Evolutionary conservation across 2,329 filamentous ascomycete genomes (phyloP).

Genomic region (Zymoseptoria passerinii): DNA sequence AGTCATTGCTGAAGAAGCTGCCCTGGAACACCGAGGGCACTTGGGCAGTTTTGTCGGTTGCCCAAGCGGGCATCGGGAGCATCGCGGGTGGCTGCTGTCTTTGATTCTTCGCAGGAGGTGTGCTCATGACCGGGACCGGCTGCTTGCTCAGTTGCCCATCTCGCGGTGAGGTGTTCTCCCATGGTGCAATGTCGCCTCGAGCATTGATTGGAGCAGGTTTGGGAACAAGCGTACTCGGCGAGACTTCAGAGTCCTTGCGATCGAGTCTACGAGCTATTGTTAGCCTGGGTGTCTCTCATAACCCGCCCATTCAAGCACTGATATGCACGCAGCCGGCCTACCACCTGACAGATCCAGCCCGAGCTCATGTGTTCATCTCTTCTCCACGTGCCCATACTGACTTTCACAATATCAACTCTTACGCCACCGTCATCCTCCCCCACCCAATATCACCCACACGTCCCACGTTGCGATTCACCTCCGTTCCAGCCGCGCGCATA

Average conservation of each 20-base stretch:
- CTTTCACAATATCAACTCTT: neutral
- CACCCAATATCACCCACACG: constrained; percentile 1
- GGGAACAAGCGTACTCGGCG: constrained; percentile 30
- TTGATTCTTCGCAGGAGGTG: neutral
- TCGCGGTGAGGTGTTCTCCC: constrained; percentile 37
- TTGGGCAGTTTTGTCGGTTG: constrained; percentile 19
- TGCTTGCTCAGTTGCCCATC: constrained; percentile 11
- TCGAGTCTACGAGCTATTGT: constrained; percentile 33
- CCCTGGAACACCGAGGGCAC: constrained; percentile 44
- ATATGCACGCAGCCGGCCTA: neutral
- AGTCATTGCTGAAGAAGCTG: constrained; percentile 60
- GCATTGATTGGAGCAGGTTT: constrained; percentile 37
- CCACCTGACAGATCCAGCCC: neutral
- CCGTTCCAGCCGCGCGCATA: neutral
- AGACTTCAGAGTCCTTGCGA: constrained; percentile 38
- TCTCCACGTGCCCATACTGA: neutral
- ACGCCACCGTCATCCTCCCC: neutral
- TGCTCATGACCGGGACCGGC: constrained; percentile 38
- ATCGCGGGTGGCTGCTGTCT: constrained; percentile 43
- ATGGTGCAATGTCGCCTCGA: constrained; percentile 41
- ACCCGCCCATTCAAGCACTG: neutral
- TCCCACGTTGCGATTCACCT: neutral
- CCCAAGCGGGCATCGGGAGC: constrained; percentile 45
- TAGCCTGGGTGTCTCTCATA: constrained; percentile 11
- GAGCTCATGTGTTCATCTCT: neutral